These are phyloP conservation scores for Petunia hybrid DNA, from an alignment of 305 asterid genomes.

Conservation along the genomic window DNA sequence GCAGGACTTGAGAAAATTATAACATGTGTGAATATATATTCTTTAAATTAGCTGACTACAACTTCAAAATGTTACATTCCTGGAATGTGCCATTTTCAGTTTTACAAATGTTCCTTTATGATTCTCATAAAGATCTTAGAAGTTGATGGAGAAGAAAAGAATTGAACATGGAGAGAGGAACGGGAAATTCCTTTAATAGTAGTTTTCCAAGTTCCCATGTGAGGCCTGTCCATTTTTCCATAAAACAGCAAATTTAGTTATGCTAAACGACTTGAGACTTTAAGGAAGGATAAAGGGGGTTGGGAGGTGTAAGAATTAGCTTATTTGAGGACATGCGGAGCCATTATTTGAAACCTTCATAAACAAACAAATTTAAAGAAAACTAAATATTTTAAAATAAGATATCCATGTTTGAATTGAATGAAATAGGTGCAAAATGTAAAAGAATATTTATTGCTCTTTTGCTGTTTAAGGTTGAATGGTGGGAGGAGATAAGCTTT, in stretches of 20 bases:
- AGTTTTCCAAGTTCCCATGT: slow-evolving; percentile 26
- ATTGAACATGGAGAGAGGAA: background rate
- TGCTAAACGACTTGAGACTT: background rate
- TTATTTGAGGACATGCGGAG: too few relatives aligned
- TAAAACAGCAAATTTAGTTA: slow-evolving; percentile 20
- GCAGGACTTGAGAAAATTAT: too few relatives aligned
- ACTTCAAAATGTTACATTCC: too few relatives aligned
- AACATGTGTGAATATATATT: too few relatives aligned
- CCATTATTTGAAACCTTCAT: too few relatives aligned
- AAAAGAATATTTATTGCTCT: slow-evolving; percentile 1
- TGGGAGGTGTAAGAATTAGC: background rate
- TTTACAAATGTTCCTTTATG: too few relatives aligned
- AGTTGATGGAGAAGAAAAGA: background rate
- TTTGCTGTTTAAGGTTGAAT: background rate
- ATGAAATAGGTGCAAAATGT: background rate
- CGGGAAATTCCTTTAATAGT: slow-evolving; percentile 21
- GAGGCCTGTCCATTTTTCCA: background rate
- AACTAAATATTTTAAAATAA: too few relatives aligned
- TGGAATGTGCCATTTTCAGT: too few relatives aligned
- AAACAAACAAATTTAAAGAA: background rate
- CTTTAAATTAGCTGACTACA: too few relatives aligned
- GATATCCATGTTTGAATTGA: background rate
- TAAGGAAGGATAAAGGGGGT: background rate
- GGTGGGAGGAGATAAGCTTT: background rate
- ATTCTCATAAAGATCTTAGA: too few relatives aligned